A percentile compares a stretch with the other conserved stretches of the same genome.
Evolutionary conservation across 2,329 filamentous ascomycete species (phyloP).

Genomic region (Cladosporium sp.): DNA sequence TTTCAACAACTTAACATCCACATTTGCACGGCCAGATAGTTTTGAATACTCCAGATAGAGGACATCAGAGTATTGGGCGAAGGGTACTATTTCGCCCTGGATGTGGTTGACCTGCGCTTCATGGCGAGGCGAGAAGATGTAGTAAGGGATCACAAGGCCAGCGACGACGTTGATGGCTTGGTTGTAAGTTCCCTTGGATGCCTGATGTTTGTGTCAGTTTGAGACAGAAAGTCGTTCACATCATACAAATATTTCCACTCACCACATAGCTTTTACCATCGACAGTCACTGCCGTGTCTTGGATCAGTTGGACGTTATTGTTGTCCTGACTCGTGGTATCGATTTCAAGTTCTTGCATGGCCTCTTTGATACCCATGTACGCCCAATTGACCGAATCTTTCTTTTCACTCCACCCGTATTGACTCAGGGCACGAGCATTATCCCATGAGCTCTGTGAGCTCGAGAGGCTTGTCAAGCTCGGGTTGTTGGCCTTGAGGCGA

Average conservation of each 20-base stretch:
- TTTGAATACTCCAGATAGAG: constrained; percentile 2
- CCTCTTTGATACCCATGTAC: constrained; percentile 4
- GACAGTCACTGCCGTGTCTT: constrained; percentile 4
- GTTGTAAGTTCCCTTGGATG: not conserved
- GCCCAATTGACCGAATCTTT: constrained; percentile 2
- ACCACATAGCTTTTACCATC: constrained; percentile 11
- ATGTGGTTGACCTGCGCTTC: not conserved
- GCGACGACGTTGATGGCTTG: constrained; percentile 7
- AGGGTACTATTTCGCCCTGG: not conserved
- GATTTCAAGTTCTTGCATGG: constrained; percentile 7
- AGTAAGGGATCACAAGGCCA: constrained; percentile 4
- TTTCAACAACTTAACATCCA: not conserved
- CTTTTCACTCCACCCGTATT: constrained; percentile 2
- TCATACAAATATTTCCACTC: not conserved
- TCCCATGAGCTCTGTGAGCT: constrained; percentile 7
- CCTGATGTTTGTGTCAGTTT: not conserved
- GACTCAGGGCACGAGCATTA: not conserved
- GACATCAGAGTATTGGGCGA: constrained; percentile 11
- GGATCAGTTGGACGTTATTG: constrained; percentile 4
- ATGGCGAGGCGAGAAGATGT: constrained; percentile 6
- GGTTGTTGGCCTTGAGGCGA: constrained; percentile 6
- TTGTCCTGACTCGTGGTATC: constrained; percentile 9
- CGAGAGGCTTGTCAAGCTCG: not conserved
- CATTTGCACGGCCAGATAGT: not conserved
- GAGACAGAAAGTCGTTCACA: not conserved